Percentiles rank a stretch among this genome's conserved stretches.
Evolutionary conservation across 2,329 filamentous ascomycete species (phyloP).

Genomic region (Diaporthe citrichinensis): DNA sequence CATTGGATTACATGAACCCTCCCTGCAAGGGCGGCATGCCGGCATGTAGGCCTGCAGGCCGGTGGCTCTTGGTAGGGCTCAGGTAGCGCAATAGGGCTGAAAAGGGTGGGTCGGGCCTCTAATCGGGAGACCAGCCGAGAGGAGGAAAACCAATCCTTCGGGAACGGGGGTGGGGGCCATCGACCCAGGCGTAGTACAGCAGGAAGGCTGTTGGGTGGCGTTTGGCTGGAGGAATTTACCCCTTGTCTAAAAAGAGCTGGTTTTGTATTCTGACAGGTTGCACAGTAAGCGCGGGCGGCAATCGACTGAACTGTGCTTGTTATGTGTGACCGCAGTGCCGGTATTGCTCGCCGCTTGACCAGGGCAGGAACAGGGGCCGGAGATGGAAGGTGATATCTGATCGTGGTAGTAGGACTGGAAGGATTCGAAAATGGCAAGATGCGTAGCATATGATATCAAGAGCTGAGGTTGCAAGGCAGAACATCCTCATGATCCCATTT

Average conservation of each 20-base stretch:
- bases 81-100: slow-evolving; percentile 40
- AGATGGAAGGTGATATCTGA: neutral
- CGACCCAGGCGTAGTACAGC: slow-evolving; percentile 16
- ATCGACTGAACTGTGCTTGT: neutral
- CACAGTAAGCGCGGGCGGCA: neutral
- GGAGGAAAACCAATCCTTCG: slow-evolving; percentile 26
- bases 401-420: neutral
- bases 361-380: neutral
- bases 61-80: neutral
- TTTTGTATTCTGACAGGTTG: slow-evolving; percentile 32
- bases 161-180: slow-evolving; percentile 34
- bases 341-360: neutral
- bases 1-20: neutral
- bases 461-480: slow-evolving; percentile 24
- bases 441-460: neutral
- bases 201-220: slow-evolving; percentile 38
- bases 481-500: neutral
- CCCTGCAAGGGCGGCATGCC: neutral
- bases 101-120: slow-evolving; percentile 23
- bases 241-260: slow-evolving; percentile 16
- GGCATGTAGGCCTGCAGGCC: neutral
- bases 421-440: neutral
- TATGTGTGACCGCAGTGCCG: slow-evolving; percentile 11
- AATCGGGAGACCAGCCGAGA: slow-evolving; percentile 23
- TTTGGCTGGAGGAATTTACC: slow-evolving; percentile 26